Evolutionary conservation across 257 asterid species (phyloP), one percentile per base, ranked within the genome.

Genomic region (Petunia secreta): DNA sequence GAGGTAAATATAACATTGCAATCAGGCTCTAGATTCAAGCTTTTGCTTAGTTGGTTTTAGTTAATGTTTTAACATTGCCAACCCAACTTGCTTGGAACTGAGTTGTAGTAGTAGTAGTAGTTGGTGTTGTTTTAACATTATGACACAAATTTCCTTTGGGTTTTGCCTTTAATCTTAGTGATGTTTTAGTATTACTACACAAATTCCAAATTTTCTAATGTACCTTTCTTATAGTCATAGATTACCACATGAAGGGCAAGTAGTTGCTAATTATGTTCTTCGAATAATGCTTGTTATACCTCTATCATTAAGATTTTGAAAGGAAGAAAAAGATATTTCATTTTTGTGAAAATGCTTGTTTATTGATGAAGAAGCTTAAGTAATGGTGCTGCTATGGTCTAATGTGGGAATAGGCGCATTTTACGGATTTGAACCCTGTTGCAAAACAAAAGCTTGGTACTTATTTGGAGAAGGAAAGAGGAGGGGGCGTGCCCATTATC

Each of bases 11-110:
- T 40, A 13, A 63, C 44, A 79, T 40, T 43, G 5, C 58, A 16
- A 1, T 34, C 48, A 48, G 60, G 3, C 6, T 25, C 4, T 69
- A 46, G 59, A 46, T 46, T 69, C 59, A 71, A 25, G 59, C 9
- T 46, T 44, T 69, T 69, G 58, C 58, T 69, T 69, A 44, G 25
- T 71, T 46, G 77, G 48, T 8, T 71, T 71, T 46, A 46, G 43
- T 46, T 48, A 3, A 48, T 34, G 25, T 71, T 34, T 50, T 71
- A 50, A 57, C 43, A 71, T 71, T 25, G 25, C 25, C 25, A 25
- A 25, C 25, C 25, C 25, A 25, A 25, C 25, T 25, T 25, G 25
- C 25, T 25, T 25, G 25, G 25, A 25, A 25, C 25, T 25, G 25
- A 25, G 25, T 25, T 25, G 25, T 25, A 25, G 25, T 25, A 25